Base-by-base conservation (phyloP, 2,329 filamentous ascomycete genomes). In the Mollisiaceae sp. region DNA sequence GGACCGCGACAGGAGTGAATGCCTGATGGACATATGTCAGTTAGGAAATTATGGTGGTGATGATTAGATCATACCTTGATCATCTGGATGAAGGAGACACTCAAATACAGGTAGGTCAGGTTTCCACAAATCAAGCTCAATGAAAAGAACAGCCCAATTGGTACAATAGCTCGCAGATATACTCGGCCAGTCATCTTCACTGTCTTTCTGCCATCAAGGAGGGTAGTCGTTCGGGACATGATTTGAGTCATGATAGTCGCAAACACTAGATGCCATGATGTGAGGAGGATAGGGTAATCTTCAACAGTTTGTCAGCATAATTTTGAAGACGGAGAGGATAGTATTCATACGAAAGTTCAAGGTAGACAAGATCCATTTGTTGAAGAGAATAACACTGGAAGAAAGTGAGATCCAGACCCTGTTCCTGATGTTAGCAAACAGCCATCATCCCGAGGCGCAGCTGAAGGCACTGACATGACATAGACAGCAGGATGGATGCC, bases 71-170 rank as follows among this genome's bases (percentile, higher is more conserved):
- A 62, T 68, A 93, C 91, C 91, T 98, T 98, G 79, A 98, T 89
- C 94, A 98, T 98, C 85, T 98, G 94, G 76, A 98, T 98, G 80
- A 98, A 98, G 67, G 94, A 91, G 65, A 98, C 94, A 72, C 91
- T 95, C 67, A 98, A 87, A 80, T 97, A 97, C 63, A 97, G 87
- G 78, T 98, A 98, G 73, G 94, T 93, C 80, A 97, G 81, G 83
- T 98, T 98, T 77, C 94, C 93, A 80, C 93, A 97, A 78, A 98
- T 97, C 83, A 98, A 86, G 80, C 91, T 95, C 83, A 97, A 83
- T 78, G 91, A 95, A 88, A 97, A 98, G 83, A 97, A 96, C 77
- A 97, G 81, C 71, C 94, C 94, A 75, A 98, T 97, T 64, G 94
- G 94, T 43, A 97, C 90, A 72, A 98, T 97, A 54, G 94, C 93